Percentiles rank a stretch among this genome's conserved stretches.
Conservation (phyloP, 2,329 filamentous ascomycete species). For the Myriosclerotinia duriaeana region DNA sequence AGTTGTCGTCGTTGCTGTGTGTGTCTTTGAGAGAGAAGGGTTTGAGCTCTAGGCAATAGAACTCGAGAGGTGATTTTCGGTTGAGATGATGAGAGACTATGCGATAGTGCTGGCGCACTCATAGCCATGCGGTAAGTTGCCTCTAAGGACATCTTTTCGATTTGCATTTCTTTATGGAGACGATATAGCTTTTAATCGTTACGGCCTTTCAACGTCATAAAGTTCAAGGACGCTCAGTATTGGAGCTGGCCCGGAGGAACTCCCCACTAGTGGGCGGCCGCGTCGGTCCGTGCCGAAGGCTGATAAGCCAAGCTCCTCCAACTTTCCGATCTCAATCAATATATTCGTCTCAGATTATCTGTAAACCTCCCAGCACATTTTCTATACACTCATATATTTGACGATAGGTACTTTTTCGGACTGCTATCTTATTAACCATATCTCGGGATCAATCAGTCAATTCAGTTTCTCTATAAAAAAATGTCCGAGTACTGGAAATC, state of each 20-base stretch:
- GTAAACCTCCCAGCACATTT: background rate
- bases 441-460: background rate
- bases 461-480: conserved; percentile 20
- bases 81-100: conserved; percentile 26
- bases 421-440: background rate
- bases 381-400: background rate
- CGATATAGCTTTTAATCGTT: conserved; percentile 1
- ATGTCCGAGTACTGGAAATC: conserved; percentile 99
- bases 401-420: background rate
- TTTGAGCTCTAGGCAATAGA: conserved; percentile 31
- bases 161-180: background rate
- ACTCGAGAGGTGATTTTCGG: conserved; percentile 27
- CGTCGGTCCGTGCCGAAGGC: background rate
- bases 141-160: conserved; percentile 32
- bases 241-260: conserved; percentile 8
- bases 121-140: conserved; percentile 32
- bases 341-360: background rate
- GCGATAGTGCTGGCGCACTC: conserved; percentile 32
- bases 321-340: background rate
- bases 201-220: conserved; percentile 11
- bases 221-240: background rate
- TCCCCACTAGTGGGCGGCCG: conserved; percentile 15
- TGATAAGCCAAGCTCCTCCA: background rate
- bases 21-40: conserved; percentile 27
- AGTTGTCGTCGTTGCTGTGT: conserved; percentile 37